phyloP scores from a whole-genome alignment of 2,329 filamentous ascomycete genomes.

The Coniochaeta sp. region DNA sequence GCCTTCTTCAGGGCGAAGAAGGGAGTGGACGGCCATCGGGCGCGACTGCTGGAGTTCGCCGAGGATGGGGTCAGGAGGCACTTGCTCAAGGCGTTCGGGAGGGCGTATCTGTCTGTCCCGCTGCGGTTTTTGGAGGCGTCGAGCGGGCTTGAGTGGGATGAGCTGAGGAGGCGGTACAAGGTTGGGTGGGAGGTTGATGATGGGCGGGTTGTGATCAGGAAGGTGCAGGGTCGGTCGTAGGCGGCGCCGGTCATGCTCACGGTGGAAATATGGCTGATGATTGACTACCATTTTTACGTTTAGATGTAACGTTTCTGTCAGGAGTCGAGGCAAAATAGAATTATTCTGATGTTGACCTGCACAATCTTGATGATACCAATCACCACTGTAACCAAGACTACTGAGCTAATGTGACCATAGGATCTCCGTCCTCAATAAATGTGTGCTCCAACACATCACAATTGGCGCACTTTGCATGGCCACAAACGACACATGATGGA shows the following conservation, averaged over 20 bases:
- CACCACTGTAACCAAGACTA: too few relatives aligned
- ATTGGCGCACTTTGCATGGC: too few relatives aligned
- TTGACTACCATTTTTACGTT: too few relatives aligned
- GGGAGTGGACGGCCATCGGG: conserved; percentile 72
- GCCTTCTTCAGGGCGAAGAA: conserved; percentile 65
- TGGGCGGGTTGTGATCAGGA: conserved; percentile 68
- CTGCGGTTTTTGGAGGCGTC: conserved; percentile 60
- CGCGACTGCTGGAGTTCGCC: conserved; percentile 74
- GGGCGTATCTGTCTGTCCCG: conserved; percentile 71
- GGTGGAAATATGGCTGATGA: background rate
- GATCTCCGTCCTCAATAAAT: too few relatives aligned
- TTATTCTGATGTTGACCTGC: too few relatives aligned
- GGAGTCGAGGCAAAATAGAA: too few relatives aligned
- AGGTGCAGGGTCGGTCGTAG: conserved; percentile 32
- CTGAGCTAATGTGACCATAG: too few relatives aligned
- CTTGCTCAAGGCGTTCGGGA: conserved; percentile 79
- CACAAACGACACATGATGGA: too few relatives aligned
- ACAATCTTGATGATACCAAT: too few relatives aligned
- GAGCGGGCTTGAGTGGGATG: conserved; percentile 64
- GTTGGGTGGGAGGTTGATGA: conserved; percentile 82
- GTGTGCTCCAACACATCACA: too few relatives aligned
- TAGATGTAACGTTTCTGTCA: too few relatives aligned
- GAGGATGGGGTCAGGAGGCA: conserved; percentile 67
- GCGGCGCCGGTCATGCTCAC: background rate
- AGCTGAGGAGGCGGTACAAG: conserved; percentile 57